Percentiles rank a stretch among this genome's conserved stretches.
Evolutionary conservation across 768 basidiomycete genomes (phyloP).

Genomic region (Phylloporus sp.): DNA sequence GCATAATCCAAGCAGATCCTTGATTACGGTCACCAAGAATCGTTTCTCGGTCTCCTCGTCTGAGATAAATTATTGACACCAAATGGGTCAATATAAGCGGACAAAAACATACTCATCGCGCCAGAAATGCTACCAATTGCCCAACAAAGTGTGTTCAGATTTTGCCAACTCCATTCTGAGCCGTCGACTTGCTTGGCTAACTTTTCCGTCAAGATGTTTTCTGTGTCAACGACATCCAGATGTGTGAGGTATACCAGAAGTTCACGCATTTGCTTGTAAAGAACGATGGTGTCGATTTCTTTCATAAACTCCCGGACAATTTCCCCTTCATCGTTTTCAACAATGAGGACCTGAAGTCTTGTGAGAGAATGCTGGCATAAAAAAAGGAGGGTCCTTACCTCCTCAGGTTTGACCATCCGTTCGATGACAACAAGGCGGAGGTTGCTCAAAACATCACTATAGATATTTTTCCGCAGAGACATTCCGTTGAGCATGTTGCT

Average conservation of each 20-base stretch:
- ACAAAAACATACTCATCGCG: constrained; percentile 82
- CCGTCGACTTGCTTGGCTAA: constrained; percentile 96
- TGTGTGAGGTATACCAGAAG: constrained; percentile 97
- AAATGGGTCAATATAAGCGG: not conserved
- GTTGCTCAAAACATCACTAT: constrained; percentile 92
- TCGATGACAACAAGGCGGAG: constrained; percentile 94
- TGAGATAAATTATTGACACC: constrained; percentile 28
- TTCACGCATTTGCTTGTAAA: constrained; percentile 99
- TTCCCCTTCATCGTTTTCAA: constrained; percentile 99
- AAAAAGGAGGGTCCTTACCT: constrained; percentile 49
- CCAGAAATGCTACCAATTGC: constrained; percentile 99
- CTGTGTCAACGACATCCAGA: constrained; percentile 92
- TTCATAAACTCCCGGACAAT: constrained; percentile 99
- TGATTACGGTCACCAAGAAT: constrained; percentile 98
- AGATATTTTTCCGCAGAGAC: constrained; percentile 88
- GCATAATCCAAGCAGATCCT: constrained; percentile 93
- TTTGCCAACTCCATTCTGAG: constrained; percentile 99
- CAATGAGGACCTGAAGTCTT: constrained; percentile 77
- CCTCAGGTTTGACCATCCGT: constrained; percentile 99
- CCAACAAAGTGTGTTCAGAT: constrained; percentile 98
- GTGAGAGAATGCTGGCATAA: constrained; percentile 5
- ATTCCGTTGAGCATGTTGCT: constrained; percentile 71
- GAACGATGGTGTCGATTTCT: constrained; percentile 95
- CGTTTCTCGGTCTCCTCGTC: constrained; percentile 99
- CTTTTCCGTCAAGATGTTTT: constrained; percentile 97